Base-by-base conservation (phyloP, 495 filamentous ascomycete species). In the Talaromyces wortmannii region DNA sequence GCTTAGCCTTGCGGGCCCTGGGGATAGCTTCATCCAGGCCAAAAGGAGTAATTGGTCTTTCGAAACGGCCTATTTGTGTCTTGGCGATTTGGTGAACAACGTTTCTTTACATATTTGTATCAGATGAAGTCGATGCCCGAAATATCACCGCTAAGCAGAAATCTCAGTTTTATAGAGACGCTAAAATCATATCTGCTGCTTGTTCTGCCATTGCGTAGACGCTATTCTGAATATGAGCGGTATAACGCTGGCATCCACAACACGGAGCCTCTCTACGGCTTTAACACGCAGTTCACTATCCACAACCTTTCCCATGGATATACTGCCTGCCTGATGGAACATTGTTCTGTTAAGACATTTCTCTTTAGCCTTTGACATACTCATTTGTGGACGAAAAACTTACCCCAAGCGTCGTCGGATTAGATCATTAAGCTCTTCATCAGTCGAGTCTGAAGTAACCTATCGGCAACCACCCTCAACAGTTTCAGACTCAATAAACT, bases 241-340 rank as follows among this genome's bases (percentile, higher is more conserved):
- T 18, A 85, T 70, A 46, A 85, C 78, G 59, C 83, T 86, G 69
- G 83, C 80, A 70, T 89, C 86, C 3, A 77, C 82, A 5, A 88
- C 74, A 8, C 86, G 75, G 57, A 89, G 63, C 0, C 69, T 67
- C 45, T 82, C 67, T 16, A 85, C 60, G 0, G 84, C 86, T 6
- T 72, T 61, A 0, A 88, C 73, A 31, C 72, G 70, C 55, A 86
- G 83, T 4, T 71, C 58, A 0, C 40, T 69, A 57, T 88, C 83
- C 29, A 88, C 82, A 6, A 72, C 82, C 45, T 58, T 69, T 0
- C 85, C 85, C 83, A 88, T 88, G 64, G 80, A 82, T 33, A 71
- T 73, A 1, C 83, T 87, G 0, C 83, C 81, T 13, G 78, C 80
- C 73, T 80, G 80, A 57, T 84, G 83, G 31, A 42, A 51, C 49